Evolutionary conservation across 208 protist species (phyloP).

Genomic region (Trypanosoma rangeli): DNA sequence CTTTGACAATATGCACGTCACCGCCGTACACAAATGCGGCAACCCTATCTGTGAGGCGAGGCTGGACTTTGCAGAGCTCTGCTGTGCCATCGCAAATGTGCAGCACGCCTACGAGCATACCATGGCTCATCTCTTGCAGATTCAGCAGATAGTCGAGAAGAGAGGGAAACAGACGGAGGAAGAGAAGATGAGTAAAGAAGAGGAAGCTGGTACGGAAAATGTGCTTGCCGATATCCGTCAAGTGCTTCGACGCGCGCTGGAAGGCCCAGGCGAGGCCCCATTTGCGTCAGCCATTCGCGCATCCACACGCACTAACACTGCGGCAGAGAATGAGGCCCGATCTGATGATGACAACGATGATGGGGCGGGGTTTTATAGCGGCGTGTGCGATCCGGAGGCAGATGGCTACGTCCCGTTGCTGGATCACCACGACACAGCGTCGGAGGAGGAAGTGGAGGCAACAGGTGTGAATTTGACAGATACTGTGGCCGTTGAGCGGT

Average conservation of each 20-base stretch:
- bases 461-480: background rate
- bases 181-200: slow-evolving; percentile 6
- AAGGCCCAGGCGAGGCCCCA: slow-evolving; percentile 28
- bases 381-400: background rate
- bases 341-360: slow-evolving; percentile 16
- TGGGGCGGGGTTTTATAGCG: background rate
- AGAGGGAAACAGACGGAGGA: background rate
- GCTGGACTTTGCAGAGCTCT: slow-evolving; percentile 45
- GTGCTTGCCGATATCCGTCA: slow-evolving; percentile 14
- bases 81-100: slow-evolving; percentile 49
- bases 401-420: slow-evolving; percentile 8
- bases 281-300: slow-evolving; percentile 31
- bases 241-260: slow-evolving; percentile 33
- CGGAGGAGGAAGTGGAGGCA: slow-evolving; percentile 1
- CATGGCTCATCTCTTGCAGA: slow-evolving; percentile 31
- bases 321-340: background rate
- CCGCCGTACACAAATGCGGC: slow-evolving; percentile 15
- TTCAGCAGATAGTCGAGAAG: slow-evolving; percentile 40
- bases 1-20: slow-evolving; percentile 58
- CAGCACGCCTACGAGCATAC: slow-evolving; percentile 62
- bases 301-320: background rate
- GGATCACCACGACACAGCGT: background rate
- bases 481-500: background rate
- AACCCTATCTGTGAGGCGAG: slow-evolving; percentile 22
- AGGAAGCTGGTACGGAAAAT: background rate